Evolutionary conservation across 208 protist genomes (phyloP), one percentile per base, ranked within the genome.

Genomic region (Trypanosoma theileri): DNA sequence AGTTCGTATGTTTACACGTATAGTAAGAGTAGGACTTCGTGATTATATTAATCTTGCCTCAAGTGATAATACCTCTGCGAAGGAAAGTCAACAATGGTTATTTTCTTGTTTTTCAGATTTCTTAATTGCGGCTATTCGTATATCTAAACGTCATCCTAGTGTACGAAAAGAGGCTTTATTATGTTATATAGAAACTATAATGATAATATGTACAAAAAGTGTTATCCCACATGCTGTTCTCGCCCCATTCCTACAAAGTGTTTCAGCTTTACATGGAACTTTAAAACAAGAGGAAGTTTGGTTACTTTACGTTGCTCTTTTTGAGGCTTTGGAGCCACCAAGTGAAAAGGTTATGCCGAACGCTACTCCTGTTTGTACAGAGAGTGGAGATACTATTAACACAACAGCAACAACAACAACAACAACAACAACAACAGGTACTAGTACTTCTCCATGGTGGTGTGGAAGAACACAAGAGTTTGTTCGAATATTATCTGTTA

Each of bases 81-180:
- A 65, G 40, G 69, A 75, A 52, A 67, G 62, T 35, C 62, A 35
- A 17, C 45, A 62, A 24, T 59, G 62, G 54, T 24, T 73, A 17
- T 73, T 75, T 69, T 41, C 69, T 16, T 75, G 69, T 35, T 1
- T 75, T 31, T 11, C 59, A 21, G 63, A 70, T 50, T 9, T 76
- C 0, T 16, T 61, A 19, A 41, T 70, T 17, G 62, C 63, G 0
- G 51, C 62, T 19, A 61, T 76, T 54, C 58, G 56, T 55, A 60
- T 76, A 4, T 76, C 71, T n/a, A 76, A 76, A 41, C 54, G 71
- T 42, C 35, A 70, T 40, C 50, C 71, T 51, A 16, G 16, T 22
- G 40, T 44, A 6, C 62, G 71, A 9, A 1, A 51, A 26, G 64
- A 56, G 64, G 71, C 51, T 19, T 40, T 76, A 0, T 51, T 2